Percentiles rank a stretch among this genome's conserved stretches.
Conservation (phyloP, 257 asterid genomes). For the Solanum chiquidenum region DNA sequence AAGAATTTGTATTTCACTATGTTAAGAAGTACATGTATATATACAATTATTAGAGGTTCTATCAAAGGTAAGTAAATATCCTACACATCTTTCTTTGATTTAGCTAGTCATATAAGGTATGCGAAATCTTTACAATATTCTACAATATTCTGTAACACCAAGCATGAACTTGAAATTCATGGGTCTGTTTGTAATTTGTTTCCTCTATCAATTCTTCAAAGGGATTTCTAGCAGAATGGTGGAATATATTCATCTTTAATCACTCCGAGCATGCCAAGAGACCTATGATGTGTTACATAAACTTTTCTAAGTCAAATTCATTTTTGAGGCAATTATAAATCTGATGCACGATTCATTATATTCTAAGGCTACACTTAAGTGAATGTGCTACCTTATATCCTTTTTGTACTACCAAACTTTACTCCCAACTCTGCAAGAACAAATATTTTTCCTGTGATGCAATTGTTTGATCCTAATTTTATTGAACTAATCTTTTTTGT, state of each 20-base stretch:
- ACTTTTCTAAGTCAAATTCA: background rate
- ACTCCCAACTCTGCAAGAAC: background rate
- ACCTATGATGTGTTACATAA: background rate
- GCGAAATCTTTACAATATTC: too few relatives aligned
- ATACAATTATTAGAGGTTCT: too few relatives aligned
- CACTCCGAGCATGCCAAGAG: background rate
- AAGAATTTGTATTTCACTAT: too few relatives aligned
- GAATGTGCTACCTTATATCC: background rate
- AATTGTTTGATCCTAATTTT: background rate
- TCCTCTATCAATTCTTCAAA: background rate
- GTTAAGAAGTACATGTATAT: too few relatives aligned
- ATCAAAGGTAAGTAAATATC: too few relatives aligned
- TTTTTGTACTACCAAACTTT: background rate
- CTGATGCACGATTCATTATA: background rate
- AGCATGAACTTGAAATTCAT: too few relatives aligned
- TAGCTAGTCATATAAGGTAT: too few relatives aligned
- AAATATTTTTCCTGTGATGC: background rate
- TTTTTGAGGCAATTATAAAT: background rate
- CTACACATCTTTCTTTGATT: too few relatives aligned
- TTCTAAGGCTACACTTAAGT: background rate
- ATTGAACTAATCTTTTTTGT: background rate
- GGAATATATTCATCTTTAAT: background rate
- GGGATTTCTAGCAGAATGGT: background rate
- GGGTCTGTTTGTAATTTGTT: background rate
- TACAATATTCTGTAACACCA: too few relatives aligned